phyloP scores from a whole-genome alignment of 495 filamentous ascomycete genomes.

The Penicillium flavigenum region DNA sequence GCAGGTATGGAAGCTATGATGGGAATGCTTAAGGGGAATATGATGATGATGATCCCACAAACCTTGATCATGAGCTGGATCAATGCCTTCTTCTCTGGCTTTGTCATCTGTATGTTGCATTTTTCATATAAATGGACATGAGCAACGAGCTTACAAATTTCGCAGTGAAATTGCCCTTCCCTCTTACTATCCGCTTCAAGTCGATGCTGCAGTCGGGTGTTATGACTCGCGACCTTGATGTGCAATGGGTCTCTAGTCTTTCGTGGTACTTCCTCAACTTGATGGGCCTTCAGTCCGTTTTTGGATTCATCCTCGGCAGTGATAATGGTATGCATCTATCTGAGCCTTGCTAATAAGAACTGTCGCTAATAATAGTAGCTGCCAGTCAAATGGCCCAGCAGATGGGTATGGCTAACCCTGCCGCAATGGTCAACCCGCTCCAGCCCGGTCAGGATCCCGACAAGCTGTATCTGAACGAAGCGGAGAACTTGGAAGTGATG shows the following conservation, averaged over 20 bases:
- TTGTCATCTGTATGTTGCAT: conserved; percentile 78
- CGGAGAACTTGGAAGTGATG: conserved; percentile 91
- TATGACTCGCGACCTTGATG: conserved; percentile 91
- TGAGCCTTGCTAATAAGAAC: neutral
- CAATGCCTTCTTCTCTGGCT: conserved; percentile 97
- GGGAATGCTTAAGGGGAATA: conserved; percentile 99
- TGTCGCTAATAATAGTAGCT: conserved; percentile 51
- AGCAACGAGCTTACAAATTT: conserved; percentile 19
- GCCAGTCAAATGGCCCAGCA: conserved; percentile 94
- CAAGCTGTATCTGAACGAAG: conserved; percentile 87
- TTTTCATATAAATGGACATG: conserved; percentile 1
- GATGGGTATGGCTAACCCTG: conserved; percentile 79
- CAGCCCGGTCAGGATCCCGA: conserved; percentile 93
- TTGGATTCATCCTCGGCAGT: conserved; percentile 92
- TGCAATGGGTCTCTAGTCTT: conserved; percentile 95
- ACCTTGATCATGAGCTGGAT: conserved; percentile 99
- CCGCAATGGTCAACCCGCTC: conserved; percentile 69
- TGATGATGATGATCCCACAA: conserved; percentile 99
- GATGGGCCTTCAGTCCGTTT: conserved; percentile 95
- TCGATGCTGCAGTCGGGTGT: conserved; percentile 98
- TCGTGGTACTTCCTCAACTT: conserved; percentile 98
- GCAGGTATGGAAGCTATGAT: conserved; percentile 99
- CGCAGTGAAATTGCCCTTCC: conserved; percentile 96
- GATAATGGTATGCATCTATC: conserved; percentile 72
- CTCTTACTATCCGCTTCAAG: conserved; percentile 96